A percentile compares a stretch with the other conserved stretches of the same genome.
Conservation (phyloP, 1,139 yeast genomes). For the Komagataea norvegica region DNA sequence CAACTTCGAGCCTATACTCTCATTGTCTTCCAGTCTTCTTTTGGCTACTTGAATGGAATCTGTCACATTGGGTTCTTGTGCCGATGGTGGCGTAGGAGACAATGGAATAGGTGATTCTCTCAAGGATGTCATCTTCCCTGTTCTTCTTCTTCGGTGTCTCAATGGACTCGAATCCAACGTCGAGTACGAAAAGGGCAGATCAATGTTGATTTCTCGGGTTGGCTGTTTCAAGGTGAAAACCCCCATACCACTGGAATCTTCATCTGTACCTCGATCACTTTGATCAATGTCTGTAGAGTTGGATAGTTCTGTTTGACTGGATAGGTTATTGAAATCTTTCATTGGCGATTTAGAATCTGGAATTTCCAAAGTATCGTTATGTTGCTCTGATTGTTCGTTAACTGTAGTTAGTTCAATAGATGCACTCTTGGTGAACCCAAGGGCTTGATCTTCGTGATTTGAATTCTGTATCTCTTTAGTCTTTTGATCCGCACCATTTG, state of each 20-base stretch:
- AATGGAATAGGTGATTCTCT: slow-evolving; percentile 7
- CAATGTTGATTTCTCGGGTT: slow-evolving; percentile 1
- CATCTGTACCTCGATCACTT: too few species aligned
- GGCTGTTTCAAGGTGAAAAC: not conserved
- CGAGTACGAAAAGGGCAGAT: slow-evolving; percentile 7
- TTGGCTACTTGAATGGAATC: slow-evolving; percentile 7
- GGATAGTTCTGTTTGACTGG: not conserved
- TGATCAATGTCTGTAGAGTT: not conserved
- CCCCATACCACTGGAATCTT: not conserved
- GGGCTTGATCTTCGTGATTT: too few species aligned
- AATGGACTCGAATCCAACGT: slow-evolving; percentile 11
- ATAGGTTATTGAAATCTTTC: not conserved
- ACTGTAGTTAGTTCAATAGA: not conserved
- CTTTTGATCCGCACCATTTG: not conserved
- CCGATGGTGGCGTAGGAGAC: slow-evolving; percentile 3
- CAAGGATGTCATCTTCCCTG: not conserved
- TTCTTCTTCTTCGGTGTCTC: slow-evolving; percentile 1
- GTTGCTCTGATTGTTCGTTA: not conserved
- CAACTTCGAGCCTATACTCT: not conserved
- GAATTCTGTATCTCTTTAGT: too few species aligned
- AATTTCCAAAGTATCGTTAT: slow-evolving; percentile 7
- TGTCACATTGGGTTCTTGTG: not conserved
- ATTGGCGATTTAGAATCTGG: slow-evolving; percentile 8
- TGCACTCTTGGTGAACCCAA: not conserved
- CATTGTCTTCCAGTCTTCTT: slow-evolving; percentile 1